These are phyloP conservation scores for Oryza australiensis DNA, from an alignment of 176 grass and related monocot genomes.

Conservation along the genomic window DNA sequence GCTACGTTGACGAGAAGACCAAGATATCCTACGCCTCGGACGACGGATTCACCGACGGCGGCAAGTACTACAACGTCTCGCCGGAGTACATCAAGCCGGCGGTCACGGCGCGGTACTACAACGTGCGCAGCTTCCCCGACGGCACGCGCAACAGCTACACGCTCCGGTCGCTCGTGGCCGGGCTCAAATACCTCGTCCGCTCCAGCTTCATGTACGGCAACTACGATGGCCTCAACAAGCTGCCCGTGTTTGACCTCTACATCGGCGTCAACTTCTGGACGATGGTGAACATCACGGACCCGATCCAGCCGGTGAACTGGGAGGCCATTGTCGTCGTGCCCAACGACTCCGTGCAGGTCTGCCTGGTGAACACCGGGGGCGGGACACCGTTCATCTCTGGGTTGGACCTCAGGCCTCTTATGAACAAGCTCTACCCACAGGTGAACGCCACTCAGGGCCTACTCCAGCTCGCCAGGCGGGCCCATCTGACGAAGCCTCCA, in stretches of 20 bases:
- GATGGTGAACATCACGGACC: conserved; percentile 35
- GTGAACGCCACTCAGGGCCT: conserved; percentile 32
- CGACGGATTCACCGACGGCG: conserved; percentile 44
- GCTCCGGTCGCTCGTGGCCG: conserved; percentile 33
- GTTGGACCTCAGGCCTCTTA: conserved; percentile 56
- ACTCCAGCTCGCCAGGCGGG: conserved; percentile 22
- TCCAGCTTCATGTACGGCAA: conserved; percentile 56
- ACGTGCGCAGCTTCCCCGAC: conserved; percentile 56
- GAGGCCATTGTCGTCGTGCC: conserved; percentile 35
- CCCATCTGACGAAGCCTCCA: neutral
- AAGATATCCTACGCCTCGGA: conserved; percentile 40
- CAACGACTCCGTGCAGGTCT: conserved; percentile 40
- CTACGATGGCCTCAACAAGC: conserved; percentile 43
- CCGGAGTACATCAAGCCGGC: neutral
- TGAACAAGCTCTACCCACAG: conserved; percentile 17
- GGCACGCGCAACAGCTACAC: conserved; percentile 55
- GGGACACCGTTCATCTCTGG: conserved; percentile 69
- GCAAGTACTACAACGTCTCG: conserved; percentile 41
- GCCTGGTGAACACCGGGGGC: conserved; percentile 44
- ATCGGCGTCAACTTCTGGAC: conserved; percentile 55
- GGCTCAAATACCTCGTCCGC: conserved; percentile 47
- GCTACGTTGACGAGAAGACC: conserved; percentile 34
- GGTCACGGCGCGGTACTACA: neutral
- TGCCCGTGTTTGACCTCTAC: conserved; percentile 52
- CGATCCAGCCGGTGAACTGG: rapidly evolving